phyloP scores from a whole-genome alignment of 164 flowering plant genomes.

The Vitis labrusca region DNA sequence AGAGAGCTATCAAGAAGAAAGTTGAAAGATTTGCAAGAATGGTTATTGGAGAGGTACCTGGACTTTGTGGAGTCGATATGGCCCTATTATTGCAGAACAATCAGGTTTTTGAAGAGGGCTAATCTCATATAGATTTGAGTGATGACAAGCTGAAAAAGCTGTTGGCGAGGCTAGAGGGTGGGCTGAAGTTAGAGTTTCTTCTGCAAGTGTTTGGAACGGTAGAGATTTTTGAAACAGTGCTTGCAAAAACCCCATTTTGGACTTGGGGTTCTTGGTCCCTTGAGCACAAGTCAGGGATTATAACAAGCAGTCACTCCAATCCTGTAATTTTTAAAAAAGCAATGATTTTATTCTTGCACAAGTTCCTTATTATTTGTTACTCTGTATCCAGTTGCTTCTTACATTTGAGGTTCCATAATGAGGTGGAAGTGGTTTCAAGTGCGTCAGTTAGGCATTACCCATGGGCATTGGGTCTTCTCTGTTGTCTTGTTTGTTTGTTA shows the following conservation, averaged over 20 bases:
- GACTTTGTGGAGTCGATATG: constrained; percentile 73
- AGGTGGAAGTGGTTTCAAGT: background rate
- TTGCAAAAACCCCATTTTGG: constrained; percentile 22
- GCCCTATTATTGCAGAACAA: constrained; percentile 79
- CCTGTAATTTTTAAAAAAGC: constrained; percentile 18
- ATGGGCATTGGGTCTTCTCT: background rate
- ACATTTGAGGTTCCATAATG: constrained; percentile 9
- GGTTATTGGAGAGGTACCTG: constrained; percentile 58
- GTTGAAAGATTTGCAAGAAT: constrained; percentile 40
- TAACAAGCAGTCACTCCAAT: background rate
- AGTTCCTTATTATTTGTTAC: constrained; percentile 6
- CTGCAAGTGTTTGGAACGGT: constrained; percentile 1
- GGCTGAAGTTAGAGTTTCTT: constrained; percentile 3
- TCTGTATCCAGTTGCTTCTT: background rate
- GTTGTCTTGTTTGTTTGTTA: background rate
- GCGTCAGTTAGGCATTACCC: background rate
- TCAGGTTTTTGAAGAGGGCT: constrained; percentile 79
- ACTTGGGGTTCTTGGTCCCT: constrained; percentile 12
- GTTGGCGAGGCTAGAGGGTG: background rate
- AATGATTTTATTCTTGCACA: constrained; percentile 8
- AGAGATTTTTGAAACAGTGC: constrained; percentile 8
- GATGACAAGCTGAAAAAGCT: background rate
- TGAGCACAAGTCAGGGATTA: constrained; percentile 10
- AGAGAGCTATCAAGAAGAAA: constrained; percentile 34
- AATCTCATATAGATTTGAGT: constrained; percentile 49